Evolutionary conservation across 2,329 filamentous ascomycete genomes (phyloP).

Genomic region (Dactylellina haptotyla): DNA sequence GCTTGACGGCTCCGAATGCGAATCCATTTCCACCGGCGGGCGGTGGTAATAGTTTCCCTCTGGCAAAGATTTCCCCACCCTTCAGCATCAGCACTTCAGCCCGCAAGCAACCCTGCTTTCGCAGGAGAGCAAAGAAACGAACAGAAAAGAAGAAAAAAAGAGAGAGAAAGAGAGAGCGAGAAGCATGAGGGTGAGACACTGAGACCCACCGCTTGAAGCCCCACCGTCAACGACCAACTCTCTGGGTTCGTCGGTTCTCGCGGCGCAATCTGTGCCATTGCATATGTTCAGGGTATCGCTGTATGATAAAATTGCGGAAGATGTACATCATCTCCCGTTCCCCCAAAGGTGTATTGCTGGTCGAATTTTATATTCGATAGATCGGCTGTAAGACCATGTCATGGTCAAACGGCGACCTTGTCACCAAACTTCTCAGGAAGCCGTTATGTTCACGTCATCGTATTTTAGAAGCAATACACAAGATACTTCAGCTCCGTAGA

Average conservation of each 20-base stretch:
- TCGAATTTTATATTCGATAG: slow-evolving; percentile 3
- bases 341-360: slow-evolving; percentile 26
- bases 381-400: slow-evolving; percentile 48
- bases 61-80: slow-evolving; percentile 37
- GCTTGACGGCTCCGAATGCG: slow-evolving; percentile 18
- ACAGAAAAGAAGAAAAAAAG: background rate
- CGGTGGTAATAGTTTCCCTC: slow-evolving; percentile 26
- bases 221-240: slow-evolving; percentile 42
- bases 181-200: slow-evolving; percentile 49
- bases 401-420: slow-evolving; percentile 24
- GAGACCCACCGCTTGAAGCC: slow-evolving; percentile 34
- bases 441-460: slow-evolving; percentile 3
- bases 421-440: too few species aligned
- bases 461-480: background rate
- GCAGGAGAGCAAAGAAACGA: background rate
- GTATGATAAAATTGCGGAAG: slow-evolving; percentile 42
- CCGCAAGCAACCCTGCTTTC: slow-evolving; percentile 29
- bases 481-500: too few species aligned
- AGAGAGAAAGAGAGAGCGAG: background rate
- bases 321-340: slow-evolving; percentile 43
- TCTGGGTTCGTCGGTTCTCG: slow-evolving; percentile 23
- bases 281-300: slow-evolving; percentile 32
- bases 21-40: slow-evolving; percentile 7
- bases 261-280: slow-evolving; percentile 18
- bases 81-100: slow-evolving; percentile 29